Conservation (phyloP, 2,329 filamentous ascomycete species). For the Plectosphaerella plurivora region DNA sequence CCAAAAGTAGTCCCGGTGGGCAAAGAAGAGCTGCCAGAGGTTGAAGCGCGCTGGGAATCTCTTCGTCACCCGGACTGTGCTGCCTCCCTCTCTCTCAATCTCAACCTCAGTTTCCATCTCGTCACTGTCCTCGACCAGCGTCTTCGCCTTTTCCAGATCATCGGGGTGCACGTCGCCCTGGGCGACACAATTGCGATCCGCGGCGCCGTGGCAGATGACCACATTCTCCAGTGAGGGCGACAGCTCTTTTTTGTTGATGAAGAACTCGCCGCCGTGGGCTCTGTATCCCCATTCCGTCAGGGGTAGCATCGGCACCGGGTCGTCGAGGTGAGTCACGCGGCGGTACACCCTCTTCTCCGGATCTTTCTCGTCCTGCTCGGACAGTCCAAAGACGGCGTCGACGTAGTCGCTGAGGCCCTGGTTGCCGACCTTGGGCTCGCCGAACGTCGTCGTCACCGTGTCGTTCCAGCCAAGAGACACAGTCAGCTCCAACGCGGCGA, state of each 20-base stretch:
- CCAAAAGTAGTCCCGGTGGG: conserved; percentile 97
- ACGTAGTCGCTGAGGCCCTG: conserved; percentile 48
- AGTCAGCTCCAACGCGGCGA: conserved; percentile 79
- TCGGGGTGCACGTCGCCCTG: conserved; percentile 37
- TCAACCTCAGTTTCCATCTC: conserved; percentile 6
- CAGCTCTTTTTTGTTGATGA: conserved; percentile 68
- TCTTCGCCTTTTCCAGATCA: background rate
- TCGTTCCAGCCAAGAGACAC: conserved; percentile 69
- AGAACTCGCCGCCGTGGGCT: conserved; percentile 84
- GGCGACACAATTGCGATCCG: conserved; percentile 68
- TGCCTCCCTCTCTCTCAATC: conserved; percentile 15
- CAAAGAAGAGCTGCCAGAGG: conserved; percentile 90
- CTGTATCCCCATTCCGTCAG: conserved; percentile 83
- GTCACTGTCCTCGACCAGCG: background rate
- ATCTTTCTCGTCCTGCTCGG: conserved; percentile 16
- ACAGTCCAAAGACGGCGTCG: conserved; percentile 46
- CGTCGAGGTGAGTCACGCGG: conserved; percentile 78
- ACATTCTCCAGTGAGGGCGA: conserved; percentile 67
- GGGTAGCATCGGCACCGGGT: conserved; percentile 86
- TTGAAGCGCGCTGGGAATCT: conserved; percentile 50
- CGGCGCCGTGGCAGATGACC: conserved; percentile 64
- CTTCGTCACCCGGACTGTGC: conserved; percentile 36
- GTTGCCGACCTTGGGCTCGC: conserved; percentile 72
- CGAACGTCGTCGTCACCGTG: conserved; percentile 80
- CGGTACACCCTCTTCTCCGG: conserved; percentile 50